Evolutionary conservation across 108 stramenopile genomes (phyloP).

Genomic region (Pseudonitzschia multistriata): DNA sequence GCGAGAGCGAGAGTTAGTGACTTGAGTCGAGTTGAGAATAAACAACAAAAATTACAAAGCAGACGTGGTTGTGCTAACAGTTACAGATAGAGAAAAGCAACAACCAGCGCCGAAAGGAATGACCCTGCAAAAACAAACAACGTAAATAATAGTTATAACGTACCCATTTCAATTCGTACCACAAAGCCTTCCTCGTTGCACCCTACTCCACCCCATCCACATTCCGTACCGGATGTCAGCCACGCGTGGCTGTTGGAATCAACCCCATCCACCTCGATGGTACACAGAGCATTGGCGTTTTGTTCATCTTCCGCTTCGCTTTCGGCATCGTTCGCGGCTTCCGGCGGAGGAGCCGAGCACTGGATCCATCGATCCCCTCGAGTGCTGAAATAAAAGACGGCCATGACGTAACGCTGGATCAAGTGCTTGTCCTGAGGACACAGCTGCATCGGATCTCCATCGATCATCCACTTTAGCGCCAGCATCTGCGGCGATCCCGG

Average conservation of each 20-base stretch:
- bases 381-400: conserved; percentile 51
- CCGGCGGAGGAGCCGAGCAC: conserved; percentile 53
- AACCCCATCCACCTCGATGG: conserved; percentile 15
- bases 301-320: conserved; percentile 35
- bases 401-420: conserved; percentile 52
- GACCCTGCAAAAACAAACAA: not conserved
- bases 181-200: conserved; percentile 42
- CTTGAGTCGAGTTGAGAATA: too few relatives aligned
- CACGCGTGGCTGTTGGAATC: conserved; percentile 39
- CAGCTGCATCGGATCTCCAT: conserved; percentile 45
- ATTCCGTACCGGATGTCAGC: conserved; percentile 54
- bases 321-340: conserved; percentile 6
- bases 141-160: conserved; percentile 11
- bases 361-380: conserved; percentile 55
- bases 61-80: too few relatives aligned
- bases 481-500: conserved; percentile 41
- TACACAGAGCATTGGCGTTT: conserved; percentile 37
- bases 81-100: not conserved
- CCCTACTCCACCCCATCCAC: conserved; percentile 65
- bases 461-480: conserved; percentile 49
- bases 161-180: conserved; percentile 47
- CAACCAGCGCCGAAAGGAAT: not conserved
- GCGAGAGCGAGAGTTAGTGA: too few relatives aligned
- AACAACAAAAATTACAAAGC: too few relatives aligned
- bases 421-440: conserved; percentile 42